Percentiles rank a stretch among this genome's conserved stretches.
phyloP scores from a whole-genome alignment of 129 eudicot genomes.

The Chrysanthemum seticuspe region DNA sequence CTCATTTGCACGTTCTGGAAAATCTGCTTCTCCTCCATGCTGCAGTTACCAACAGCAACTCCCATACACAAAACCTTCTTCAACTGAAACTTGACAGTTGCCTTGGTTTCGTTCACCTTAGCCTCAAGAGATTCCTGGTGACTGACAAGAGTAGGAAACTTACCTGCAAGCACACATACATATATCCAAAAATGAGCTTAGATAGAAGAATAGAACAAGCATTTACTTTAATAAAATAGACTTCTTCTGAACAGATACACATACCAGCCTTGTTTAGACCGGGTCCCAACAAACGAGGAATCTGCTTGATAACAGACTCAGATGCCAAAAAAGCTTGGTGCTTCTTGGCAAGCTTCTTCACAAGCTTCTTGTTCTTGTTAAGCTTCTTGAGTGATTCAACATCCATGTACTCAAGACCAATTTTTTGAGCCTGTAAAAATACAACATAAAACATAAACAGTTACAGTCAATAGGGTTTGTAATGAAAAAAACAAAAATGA shows the following conservation, averaged over 20 bases:
- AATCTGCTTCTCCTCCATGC: slow-evolving; percentile 71
- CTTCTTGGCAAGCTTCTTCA: slow-evolving; percentile 57
- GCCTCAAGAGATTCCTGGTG: slow-evolving; percentile 65
- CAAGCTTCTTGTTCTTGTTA: slow-evolving; percentile 56
- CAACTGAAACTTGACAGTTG: slow-evolving; percentile 60
- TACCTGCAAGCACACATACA: slow-evolving; percentile 36
- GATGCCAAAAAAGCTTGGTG: slow-evolving; percentile 59
- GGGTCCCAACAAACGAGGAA: slow-evolving; percentile 58
- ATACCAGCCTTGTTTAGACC: slow-evolving; percentile 59
- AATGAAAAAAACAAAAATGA: too few species aligned
- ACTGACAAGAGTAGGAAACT: slow-evolving; percentile 59
- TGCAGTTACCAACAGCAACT: slow-evolving; percentile 63
- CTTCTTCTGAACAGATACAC: slow-evolving; percentile 11
- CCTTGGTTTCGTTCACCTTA: slow-evolving; percentile 61
- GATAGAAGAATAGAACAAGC: too few species aligned
- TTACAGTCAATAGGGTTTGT: too few species aligned
- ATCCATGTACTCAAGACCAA: slow-evolving; percentile 54
- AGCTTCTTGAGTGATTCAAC: slow-evolving; percentile 55
- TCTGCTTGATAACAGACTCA: slow-evolving; percentile 58
- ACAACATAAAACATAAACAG: too few species aligned
- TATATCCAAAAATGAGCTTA: background rate
- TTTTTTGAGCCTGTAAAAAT: slow-evolving; percentile 43
- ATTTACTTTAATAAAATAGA: background rate
- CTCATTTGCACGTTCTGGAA: slow-evolving; percentile 75
- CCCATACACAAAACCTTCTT: slow-evolving; percentile 78